A percentile compares a stretch with the other conserved stretches of the same genome.
These are phyloP conservation scores for Solanum virginianum DNA, from an alignment of 257 asterid genomes.

Conservation along the genomic window DNA sequence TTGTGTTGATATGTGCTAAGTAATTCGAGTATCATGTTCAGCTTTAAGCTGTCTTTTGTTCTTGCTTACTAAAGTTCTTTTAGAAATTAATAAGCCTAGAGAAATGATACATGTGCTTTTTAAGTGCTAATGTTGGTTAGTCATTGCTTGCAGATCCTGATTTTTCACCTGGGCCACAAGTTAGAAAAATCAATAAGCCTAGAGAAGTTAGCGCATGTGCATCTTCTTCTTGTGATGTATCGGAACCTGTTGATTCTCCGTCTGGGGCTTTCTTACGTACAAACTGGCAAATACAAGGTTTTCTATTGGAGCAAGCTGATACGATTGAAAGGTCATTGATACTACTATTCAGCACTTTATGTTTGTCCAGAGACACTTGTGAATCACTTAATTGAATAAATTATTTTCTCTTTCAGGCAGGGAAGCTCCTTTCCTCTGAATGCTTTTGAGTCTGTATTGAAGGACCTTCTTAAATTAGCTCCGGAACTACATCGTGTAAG, in stretches of 20 bases:
- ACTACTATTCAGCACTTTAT: not conserved
- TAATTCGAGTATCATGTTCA: not conserved
- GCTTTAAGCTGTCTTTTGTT: not conserved
- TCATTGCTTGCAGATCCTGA: conserved; percentile 25
- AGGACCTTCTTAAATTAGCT: conserved; percentile 75
- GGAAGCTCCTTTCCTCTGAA: conserved; percentile 68
- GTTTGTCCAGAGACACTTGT: not conserved
- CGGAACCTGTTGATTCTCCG: conserved; percentile 18
- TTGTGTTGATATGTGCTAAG: not conserved
- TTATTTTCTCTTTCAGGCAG: conserved; percentile 28
- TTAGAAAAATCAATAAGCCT: conserved; percentile 18
- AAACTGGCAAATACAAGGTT: conserved; percentile 95
- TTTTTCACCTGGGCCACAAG: conserved; percentile 26
- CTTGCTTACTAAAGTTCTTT: not conserved
- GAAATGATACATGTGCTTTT: not conserved
- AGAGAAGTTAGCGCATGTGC: conserved; percentile 21
- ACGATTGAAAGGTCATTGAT: conserved; percentile 60
- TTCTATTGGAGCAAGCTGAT: conserved; percentile 70
- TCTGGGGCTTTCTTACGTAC: conserved; percentile 65
- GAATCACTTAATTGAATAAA: not conserved
- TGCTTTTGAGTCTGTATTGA: conserved; percentile 59
- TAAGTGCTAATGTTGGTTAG: not conserved
- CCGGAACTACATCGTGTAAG: conserved; percentile 88
- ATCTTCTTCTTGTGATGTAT: conserved; percentile 23
- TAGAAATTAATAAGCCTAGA: not conserved